Conservation (phyloP, 192 early-diverging fungal species). For the Linderina pennispora region DNA sequence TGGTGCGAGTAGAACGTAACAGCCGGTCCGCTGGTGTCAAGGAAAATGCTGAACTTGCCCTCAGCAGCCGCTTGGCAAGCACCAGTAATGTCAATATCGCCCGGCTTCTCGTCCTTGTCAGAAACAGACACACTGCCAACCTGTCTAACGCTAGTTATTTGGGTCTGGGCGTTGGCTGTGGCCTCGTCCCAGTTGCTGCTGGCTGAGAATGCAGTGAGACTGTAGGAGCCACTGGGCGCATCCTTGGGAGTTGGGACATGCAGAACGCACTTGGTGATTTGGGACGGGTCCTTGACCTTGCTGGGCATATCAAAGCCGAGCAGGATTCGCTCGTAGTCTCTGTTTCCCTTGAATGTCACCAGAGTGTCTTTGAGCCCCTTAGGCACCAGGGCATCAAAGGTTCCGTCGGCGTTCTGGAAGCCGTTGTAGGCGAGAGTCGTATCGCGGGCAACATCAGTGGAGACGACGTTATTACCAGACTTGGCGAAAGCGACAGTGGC, state of each 20-base stretch:
- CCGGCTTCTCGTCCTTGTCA: background rate
- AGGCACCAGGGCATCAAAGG: slow-evolving; percentile 6
- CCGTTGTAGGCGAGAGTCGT: slow-evolving; percentile 20
- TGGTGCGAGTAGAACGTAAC: slow-evolving; percentile 18
- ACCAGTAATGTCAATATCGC: slow-evolving; percentile 15
- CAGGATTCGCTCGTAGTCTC: slow-evolving; percentile 20
- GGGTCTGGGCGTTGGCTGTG: slow-evolving; percentile 9
- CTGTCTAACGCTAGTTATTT: background rate
- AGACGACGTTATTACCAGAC: slow-evolving; percentile 3
- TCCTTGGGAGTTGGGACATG: slow-evolving; percentile 13
- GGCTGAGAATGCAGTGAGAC: slow-evolving; percentile 18
- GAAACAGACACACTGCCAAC: slow-evolving; percentile 2
- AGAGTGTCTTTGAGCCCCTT: slow-evolving; percentile 15
- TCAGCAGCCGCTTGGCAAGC: slow-evolving; percentile 19
- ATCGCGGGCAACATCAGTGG: slow-evolving; percentile 5
- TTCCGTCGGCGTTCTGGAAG: slow-evolving; percentile 5
- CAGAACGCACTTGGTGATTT: slow-evolving; percentile 20
- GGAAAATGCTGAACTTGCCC: slow-evolving; percentile 20
- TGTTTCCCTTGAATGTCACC: slow-evolving; percentile 3
- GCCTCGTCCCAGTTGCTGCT: slow-evolving; percentile 28
- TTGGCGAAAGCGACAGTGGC: background rate
- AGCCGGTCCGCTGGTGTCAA: slow-evolving; percentile 16
- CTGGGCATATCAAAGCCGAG: slow-evolving; percentile 25
- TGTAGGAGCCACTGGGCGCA: slow-evolving; percentile 6
- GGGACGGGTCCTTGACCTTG: background rate